These are phyloP conservation scores for Wallacemonas sp. DNA, from an alignment of 208 protist species.

Conservation along the genomic window DNA sequence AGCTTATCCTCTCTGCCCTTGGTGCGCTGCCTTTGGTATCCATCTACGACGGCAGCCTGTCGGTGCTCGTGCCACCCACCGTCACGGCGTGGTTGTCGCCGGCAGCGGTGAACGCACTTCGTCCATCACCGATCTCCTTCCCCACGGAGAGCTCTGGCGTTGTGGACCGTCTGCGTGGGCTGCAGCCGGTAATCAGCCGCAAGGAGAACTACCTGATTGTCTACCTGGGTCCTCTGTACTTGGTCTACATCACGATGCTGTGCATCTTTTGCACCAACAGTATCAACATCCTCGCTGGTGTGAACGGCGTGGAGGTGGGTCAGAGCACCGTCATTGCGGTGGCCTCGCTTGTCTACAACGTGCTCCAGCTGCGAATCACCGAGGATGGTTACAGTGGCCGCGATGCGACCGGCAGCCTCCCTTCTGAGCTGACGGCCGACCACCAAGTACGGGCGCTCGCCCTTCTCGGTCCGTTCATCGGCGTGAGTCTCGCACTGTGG, in stretches of 20 bases:
- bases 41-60: constrained; percentile 89
- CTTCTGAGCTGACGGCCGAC: constrained; percentile 38
- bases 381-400: neutral
- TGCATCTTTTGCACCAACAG: constrained; percentile 99
- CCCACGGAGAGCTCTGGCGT: constrained; percentile 18
- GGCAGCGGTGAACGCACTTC: constrained; percentile 6
- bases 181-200: neutral
- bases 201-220: constrained; percentile 28
- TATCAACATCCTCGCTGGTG: constrained; percentile 99
- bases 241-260: constrained; percentile 95
- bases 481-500: constrained; percentile 91
- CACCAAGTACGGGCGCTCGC: constrained; percentile 91
- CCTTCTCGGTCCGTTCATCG: constrained; percentile 95
- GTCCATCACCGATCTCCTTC: constrained; percentile 10
- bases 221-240: constrained; percentile 93
- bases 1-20: constrained; percentile 96
- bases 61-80: constrained; percentile 84
- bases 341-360: constrained; percentile 93
- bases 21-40: constrained; percentile 94
- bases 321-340: constrained; percentile 96
- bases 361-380: constrained; percentile 88
- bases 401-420: constrained; percentile 11
- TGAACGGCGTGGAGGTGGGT: constrained; percentile 98
- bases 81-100: constrained; percentile 21
- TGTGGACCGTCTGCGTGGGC: neutral